Percentiles rank a stretch among this genome's conserved stretches.
These are phyloP conservation scores for Eurotiales sp. DNA, from an alignment of 2,329 filamentous ascomycete genomes.

Conservation along the genomic window DNA sequence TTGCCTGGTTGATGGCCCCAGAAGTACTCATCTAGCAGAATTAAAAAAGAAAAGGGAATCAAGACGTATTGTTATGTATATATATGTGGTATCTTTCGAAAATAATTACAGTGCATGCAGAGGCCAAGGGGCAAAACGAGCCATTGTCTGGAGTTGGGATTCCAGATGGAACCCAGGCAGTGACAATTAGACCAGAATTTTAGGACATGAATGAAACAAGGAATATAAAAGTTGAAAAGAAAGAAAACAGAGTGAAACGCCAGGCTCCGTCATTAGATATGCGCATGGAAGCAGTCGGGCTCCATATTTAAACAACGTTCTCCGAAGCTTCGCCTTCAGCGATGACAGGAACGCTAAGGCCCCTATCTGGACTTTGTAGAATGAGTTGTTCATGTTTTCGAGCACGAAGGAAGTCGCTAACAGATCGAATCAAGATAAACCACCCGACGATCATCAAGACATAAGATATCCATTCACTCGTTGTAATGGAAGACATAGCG, in stretches of 20 bases:
- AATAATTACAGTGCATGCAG: conserved; percentile 7
- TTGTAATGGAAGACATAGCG: conserved; percentile 57
- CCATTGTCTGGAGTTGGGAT: background rate
- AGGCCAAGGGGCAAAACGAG: background rate
- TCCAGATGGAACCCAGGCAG: too few species aligned
- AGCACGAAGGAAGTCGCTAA: conserved; percentile 84
- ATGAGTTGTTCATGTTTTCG: conserved; percentile 90
- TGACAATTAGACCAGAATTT: background rate
- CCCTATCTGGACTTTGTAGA: conserved; percentile 85
- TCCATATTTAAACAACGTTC: conserved; percentile 60
- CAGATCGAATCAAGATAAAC: conserved; percentile 94
- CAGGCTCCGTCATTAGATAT: conserved; percentile 10
- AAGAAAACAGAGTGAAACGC: conserved; percentile 6
- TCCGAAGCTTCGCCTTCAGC: conserved; percentile 79
- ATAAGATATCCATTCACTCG: conserved; percentile 86
- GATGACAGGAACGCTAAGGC: conserved; percentile 78
- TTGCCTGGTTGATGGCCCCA: too few species aligned
- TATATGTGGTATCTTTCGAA: conserved; percentile 15
- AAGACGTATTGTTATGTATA: background rate
- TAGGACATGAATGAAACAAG: too few species aligned
- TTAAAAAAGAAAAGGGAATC: background rate
- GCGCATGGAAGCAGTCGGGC: background rate
- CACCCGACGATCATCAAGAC: conserved; percentile 94
- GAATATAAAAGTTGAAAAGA: too few species aligned
- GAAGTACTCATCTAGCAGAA: too few species aligned